phyloP scores from a whole-genome alignment of 176 grass and related monocot genomes.

The Hordeum vulgare region DNA sequence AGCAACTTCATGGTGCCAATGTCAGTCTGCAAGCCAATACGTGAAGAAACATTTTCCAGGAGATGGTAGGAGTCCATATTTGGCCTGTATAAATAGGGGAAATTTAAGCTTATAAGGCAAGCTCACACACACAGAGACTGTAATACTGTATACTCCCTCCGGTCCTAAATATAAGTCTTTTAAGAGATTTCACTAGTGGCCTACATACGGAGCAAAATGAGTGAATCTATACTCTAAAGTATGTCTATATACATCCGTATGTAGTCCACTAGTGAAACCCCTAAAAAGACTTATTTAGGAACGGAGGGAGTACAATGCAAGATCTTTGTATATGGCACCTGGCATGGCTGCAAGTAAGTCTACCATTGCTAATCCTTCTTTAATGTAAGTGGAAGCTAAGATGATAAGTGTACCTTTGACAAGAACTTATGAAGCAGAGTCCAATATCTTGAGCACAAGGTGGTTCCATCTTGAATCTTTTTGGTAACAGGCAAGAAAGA shows the following conservation, averaged over 20 bases:
- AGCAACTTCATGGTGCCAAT: constrained; percentile 36
- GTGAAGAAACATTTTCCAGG: constrained; percentile 41
- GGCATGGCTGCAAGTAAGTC: background rate
- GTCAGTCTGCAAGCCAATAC: constrained; percentile 38
- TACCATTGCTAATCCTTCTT: background rate
- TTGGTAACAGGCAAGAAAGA: constrained; percentile 44
- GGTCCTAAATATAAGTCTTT: no score
- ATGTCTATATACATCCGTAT: no score
- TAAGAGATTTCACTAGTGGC: no score
- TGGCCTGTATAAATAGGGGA: constrained; percentile 26
- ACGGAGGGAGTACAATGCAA: no score
- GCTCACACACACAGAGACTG: no score
- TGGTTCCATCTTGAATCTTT: constrained; percentile 43
- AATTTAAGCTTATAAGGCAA: background rate
- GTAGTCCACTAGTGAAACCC: no score
- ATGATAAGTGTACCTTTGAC: constrained; percentile 27
- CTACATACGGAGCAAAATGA: no score
- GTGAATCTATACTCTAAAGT: no score
- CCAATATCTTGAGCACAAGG: constrained; percentile 59
- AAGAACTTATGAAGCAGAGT: constrained; percentile 48
- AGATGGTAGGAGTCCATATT: constrained; percentile 43
- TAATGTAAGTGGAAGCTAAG: background rate
- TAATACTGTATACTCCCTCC: no score
- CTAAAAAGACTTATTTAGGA: no score
- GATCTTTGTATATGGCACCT: background rate